phyloP scores from a whole-genome alignment of 495 filamentous ascomycete genomes.

The Lophiotrema nucula region DNA sequence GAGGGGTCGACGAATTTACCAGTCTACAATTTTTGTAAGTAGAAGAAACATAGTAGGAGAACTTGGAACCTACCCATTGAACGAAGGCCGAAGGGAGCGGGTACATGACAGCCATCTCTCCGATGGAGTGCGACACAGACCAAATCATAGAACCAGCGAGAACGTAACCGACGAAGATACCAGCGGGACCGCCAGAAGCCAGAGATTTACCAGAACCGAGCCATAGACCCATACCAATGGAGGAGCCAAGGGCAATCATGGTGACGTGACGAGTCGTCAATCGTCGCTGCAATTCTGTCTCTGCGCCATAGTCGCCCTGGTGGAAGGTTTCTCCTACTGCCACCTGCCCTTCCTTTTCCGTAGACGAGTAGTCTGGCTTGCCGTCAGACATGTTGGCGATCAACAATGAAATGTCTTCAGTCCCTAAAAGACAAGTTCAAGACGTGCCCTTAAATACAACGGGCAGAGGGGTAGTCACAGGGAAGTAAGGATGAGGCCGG shows the following conservation, averaged over 20 bases:
- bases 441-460: neutral
- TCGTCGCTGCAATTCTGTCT: conserved; percentile 21
- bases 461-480: neutral
- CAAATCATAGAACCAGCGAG: conserved; percentile 33
- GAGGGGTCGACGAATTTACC: conserved; percentile 34
- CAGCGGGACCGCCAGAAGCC: conserved; percentile 25
- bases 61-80: conserved; percentile 28
- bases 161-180: conserved; percentile 33
- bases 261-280: conserved; percentile 34
- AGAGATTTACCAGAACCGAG: conserved; percentile 34
- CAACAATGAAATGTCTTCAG: neutral
- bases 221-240: conserved; percentile 37
- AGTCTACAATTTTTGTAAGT: conserved; percentile 18
- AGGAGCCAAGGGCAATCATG: conserved; percentile 36
- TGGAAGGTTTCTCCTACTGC: neutral
- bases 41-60: neutral
- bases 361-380: neutral
- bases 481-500: neutral
- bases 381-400: neutral
- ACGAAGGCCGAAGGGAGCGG: conserved; percentile 33
- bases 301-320: conserved; percentile 30
- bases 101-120: conserved; percentile 37
- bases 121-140: conserved; percentile 32
- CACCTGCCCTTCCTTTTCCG: conserved; percentile 2
- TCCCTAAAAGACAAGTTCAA: neutral